phyloP scores from a whole-genome alignment of 305 asterid species.

The Fraxinus angustifolia region DNA sequence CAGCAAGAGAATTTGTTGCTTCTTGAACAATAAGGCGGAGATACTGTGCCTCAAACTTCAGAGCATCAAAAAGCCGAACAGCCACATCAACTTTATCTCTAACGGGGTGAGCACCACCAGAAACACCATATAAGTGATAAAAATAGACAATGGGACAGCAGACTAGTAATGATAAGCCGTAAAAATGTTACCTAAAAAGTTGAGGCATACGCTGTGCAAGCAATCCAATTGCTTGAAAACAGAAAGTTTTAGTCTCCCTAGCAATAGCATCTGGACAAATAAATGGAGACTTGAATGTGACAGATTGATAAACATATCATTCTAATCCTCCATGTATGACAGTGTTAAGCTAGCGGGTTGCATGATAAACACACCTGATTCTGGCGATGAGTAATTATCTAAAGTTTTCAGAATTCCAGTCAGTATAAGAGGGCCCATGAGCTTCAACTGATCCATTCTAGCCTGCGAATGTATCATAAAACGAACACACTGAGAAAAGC shows the following conservation, averaged over 20 bases:
- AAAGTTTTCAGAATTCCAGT: slow-evolving; percentile 72
- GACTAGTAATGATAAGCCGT: background rate
- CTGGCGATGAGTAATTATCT: slow-evolving; percentile 59
- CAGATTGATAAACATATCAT: slow-evolving; percentile 14
- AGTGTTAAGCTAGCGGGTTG: slow-evolving; percentile 21
- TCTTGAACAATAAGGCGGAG: slow-evolving; percentile 90
- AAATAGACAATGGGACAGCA: slow-evolving; percentile 18
- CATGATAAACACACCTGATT: slow-evolving; percentile 56
- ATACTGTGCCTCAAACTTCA: slow-evolving; percentile 68
- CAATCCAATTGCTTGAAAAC: slow-evolving; percentile 93
- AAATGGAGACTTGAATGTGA: slow-evolving; percentile 20
- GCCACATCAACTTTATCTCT: slow-evolving; percentile 91
- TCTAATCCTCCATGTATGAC: slow-evolving; percentile 14
- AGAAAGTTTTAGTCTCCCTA: slow-evolving; percentile 76
- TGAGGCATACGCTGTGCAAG: slow-evolving; percentile 96
- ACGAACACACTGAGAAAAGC: slow-evolving; percentile 10
- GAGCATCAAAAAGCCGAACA: slow-evolving; percentile 81
- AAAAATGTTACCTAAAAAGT: slow-evolving; percentile 72
- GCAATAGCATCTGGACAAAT: slow-evolving; percentile 63
- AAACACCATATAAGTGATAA: slow-evolving; percentile 19
- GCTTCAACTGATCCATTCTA: slow-evolving; percentile 75
- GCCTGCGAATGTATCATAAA: slow-evolving; percentile 52
- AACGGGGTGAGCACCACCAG: slow-evolving; percentile 18
- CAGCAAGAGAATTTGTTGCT: slow-evolving; percentile 84
- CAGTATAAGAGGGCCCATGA: slow-evolving; percentile 91